These are phyloP conservation scores for Cornus florida DNA, from an alignment of 148 eudicot genomes.

Conservation along the genomic window DNA sequence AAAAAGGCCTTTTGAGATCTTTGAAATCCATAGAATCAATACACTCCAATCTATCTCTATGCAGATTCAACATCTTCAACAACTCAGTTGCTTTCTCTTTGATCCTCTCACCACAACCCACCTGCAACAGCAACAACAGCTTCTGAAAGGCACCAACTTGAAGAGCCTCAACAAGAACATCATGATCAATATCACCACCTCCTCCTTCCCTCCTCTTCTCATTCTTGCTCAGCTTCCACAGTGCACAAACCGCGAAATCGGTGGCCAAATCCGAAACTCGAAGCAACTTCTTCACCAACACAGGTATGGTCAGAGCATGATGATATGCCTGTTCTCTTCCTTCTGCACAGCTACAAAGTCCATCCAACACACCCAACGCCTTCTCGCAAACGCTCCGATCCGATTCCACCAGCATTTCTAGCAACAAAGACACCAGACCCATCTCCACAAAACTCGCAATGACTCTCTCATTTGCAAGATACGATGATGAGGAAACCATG, in stretches of 20 bases:
- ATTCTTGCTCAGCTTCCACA: slow-evolving; percentile 53
- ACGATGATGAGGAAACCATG: slow-evolving; percentile 25
- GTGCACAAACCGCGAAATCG: slow-evolving; percentile 56
- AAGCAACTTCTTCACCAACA: slow-evolving; percentile 70
- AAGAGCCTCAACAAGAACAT: slow-evolving; percentile 53
- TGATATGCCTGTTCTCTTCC: slow-evolving; percentile 43
- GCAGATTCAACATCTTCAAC: slow-evolving; percentile 56
- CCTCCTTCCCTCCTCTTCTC: slow-evolving; percentile 20
- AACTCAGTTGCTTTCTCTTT: slow-evolving; percentile 68
- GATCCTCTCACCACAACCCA: slow-evolving; percentile 56
- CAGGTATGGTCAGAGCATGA: slow-evolving; percentile 54
- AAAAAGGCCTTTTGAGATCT: slow-evolving; percentile 64
- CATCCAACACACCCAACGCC: slow-evolving; percentile 60
- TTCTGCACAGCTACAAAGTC: slow-evolving; percentile 27
- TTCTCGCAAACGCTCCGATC: slow-evolving; percentile 62
- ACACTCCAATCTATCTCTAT: slow-evolving; percentile 58
- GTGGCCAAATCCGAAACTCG: slow-evolving; percentile 73
- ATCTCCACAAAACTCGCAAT: slow-evolving; percentile 27
- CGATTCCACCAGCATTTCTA: slow-evolving; percentile 60
- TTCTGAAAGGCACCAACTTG: slow-evolving; percentile 88
- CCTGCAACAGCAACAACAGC: slow-evolving; percentile 63
- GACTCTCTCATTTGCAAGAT: slow-evolving; percentile 11
- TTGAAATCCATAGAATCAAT: slow-evolving; percentile 76
- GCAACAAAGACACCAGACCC: slow-evolving; percentile 46
- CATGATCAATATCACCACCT: slow-evolving; percentile 12